Percentiles rank a stretch among this genome's conserved stretches.
phyloP scores from a whole-genome alignment of 352 stramenopile genomes.

The Phytopythium boreale region DNA sequence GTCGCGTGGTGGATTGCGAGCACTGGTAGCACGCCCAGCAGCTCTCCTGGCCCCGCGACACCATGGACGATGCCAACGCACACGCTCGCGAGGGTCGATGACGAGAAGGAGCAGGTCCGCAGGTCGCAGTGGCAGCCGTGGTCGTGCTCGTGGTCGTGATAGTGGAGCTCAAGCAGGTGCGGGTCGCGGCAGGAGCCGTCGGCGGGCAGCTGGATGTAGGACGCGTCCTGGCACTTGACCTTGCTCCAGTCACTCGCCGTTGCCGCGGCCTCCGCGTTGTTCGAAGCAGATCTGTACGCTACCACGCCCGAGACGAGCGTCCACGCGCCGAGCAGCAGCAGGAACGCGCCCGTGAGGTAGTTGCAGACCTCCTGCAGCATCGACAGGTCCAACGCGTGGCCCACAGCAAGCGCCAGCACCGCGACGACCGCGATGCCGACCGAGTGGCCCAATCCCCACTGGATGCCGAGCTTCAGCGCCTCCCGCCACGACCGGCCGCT shows the following conservation, averaged over 20 bases:
- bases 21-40: conserved; percentile 85
- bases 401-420: conserved; percentile 45
- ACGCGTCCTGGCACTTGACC: conserved; percentile 53
- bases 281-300: conserved; percentile 17
- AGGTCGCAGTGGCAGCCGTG: conserved; percentile 11
- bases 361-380: conserved; percentile 41
- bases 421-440: conserved; percentile 78
- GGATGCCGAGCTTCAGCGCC: conserved; percentile 74
- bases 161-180: conserved; percentile 1
- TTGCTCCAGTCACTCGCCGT: conserved; percentile 38
- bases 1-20: conserved; percentile 60
- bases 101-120: not conserved
- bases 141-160: conserved; percentile 12
- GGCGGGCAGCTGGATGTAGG: conserved; percentile 46
- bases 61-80: conserved; percentile 85
- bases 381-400: conserved; percentile 30
- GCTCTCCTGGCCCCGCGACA: conserved; percentile 65
- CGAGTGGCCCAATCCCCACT: conserved; percentile 89
- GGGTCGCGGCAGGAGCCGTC: conserved; percentile 11
- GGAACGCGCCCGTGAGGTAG: conserved; percentile 58
- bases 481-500: conserved; percentile 54
- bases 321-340: conserved; percentile 60
- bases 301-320: conserved; percentile 36
- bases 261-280: conserved; percentile 14
- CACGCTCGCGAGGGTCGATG: conserved; percentile 34